A percentile compares a stretch with the other conserved stretches of the same genome.
phyloP scores from a whole-genome alignment of 192 early-diverging fungal genomes.

The Phycomyces blakesleeanus region DNA sequence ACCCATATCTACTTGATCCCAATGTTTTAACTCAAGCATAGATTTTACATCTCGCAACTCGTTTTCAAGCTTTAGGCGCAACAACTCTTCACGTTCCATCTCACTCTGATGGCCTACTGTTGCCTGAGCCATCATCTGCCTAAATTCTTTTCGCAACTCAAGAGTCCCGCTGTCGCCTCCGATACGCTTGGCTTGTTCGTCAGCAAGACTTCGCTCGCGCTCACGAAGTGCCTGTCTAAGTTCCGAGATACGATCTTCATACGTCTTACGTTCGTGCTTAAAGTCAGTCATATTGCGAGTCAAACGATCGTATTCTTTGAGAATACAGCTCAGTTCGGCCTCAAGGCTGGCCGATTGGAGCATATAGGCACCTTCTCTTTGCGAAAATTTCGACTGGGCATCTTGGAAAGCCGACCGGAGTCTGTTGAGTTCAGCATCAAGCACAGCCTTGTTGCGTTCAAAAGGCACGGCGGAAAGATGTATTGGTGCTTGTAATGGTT shows the following conservation, averaged over 20 bases:
- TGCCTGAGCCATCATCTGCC: constrained; percentile 43
- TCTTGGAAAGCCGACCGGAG: background rate
- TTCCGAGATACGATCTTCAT: constrained; percentile 24
- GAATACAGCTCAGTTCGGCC: constrained; percentile 31
- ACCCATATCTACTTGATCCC: constrained; percentile 27
- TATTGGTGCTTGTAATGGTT: no score
- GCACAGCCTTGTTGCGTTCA: background rate
- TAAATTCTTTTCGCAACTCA: constrained; percentile 49
- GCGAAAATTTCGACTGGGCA: background rate
- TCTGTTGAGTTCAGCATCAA: background rate
- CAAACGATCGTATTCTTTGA: constrained; percentile 39
- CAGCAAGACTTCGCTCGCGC: constrained; percentile 31
- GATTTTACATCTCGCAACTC: constrained; percentile 32
- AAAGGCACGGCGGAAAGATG: background rate
- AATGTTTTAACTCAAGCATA: constrained; percentile 29
- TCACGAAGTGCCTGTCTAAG: constrained; percentile 5
- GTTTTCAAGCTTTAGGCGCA: constrained; percentile 38
- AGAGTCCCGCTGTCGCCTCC: constrained; percentile 27
- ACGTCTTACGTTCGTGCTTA: constrained; percentile 33
- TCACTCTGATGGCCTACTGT: constrained; percentile 41
- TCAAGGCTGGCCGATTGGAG: constrained; percentile 28
- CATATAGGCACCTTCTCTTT: constrained; percentile 27
- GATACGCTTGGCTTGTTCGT: constrained; percentile 33
- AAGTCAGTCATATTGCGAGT: constrained; percentile 44
- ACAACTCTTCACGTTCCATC: constrained; percentile 37